These are phyloP conservation scores for Botrytis fabae DNA, from an alignment of 2,329 filamentous ascomycete species.

Conservation along the genomic window DNA sequence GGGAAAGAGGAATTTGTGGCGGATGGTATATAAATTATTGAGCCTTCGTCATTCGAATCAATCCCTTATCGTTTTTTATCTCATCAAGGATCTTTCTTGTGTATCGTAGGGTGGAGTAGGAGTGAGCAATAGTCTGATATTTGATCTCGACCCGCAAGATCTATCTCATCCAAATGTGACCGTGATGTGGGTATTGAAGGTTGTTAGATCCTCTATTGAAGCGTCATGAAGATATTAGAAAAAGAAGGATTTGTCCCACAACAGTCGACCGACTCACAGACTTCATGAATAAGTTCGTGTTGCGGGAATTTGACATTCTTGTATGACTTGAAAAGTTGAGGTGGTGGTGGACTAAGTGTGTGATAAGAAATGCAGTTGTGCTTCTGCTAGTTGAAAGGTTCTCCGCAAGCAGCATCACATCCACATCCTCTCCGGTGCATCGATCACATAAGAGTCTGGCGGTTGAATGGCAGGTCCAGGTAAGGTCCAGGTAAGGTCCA, in stretches of 20 bases:
- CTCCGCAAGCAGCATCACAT: conserved; percentile 16
- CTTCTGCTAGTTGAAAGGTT: conserved; percentile 8
- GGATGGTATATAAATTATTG: conserved; percentile 13
- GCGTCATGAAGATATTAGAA: conserved; percentile 7
- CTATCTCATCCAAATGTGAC: neutral
- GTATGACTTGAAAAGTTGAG: conserved; percentile 2
- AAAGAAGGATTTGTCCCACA: neutral
- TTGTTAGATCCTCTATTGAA: neutral
- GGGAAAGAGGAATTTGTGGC: neutral
- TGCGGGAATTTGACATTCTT: conserved; percentile 16
- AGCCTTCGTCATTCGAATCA: conserved; percentile 15
- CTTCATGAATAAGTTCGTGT: conserved; percentile 3
- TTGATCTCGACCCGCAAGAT: conserved; percentile 35
- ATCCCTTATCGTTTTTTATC: conserved; percentile 16
- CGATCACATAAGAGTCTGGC: conserved; percentile 12
- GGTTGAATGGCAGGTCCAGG: conserved; percentile 6
- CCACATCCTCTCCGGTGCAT: conserved; percentile 3
- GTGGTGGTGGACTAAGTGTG: conserved; percentile 11
- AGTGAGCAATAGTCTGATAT: neutral
- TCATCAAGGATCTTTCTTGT: neutral
- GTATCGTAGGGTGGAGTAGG: conserved; percentile 5
- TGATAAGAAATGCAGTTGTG: conserved; percentile 16
- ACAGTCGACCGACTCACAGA: neutral
- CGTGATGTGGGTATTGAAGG: neutral
- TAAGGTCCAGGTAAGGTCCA: conserved; percentile 8